A percentile compares a stretch with the other conserved stretches of the same genome.
These are phyloP conservation scores for Tolypocladium ophioglossoides DNA, from an alignment of 2,329 filamentous ascomycete genomes.

Conservation along the genomic window DNA sequence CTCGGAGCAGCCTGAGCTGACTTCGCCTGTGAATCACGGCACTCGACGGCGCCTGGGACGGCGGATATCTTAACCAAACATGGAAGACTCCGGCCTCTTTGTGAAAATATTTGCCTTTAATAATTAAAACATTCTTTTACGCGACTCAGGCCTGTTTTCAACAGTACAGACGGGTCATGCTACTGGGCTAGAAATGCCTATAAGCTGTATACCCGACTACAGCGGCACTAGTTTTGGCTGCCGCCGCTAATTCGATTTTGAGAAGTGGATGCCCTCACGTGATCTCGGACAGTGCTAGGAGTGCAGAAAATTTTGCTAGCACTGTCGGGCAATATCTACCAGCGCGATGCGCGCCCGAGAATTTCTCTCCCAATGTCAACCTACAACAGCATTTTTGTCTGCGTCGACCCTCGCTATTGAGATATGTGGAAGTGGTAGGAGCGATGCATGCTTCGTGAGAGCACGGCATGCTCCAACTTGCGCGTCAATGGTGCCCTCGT, in stretches of 20 bases:
- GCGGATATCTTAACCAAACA: neutral
- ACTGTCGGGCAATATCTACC: slow-evolving; percentile 23
- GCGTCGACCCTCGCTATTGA: neutral
- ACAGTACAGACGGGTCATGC: neutral
- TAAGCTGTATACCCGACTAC: neutral
- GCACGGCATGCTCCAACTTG: neutral
- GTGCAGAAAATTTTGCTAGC: slow-evolving; percentile 14
- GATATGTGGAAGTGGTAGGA: neutral
- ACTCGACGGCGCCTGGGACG: neutral
- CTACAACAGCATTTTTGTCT: neutral
- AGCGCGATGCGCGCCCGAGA: neutral
- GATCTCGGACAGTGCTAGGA: slow-evolving; percentile 13
- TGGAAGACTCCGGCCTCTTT: neutral
- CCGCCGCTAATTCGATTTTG: slow-evolving; percentile 4
- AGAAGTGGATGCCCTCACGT: slow-evolving; percentile 13
- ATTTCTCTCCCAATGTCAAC: neutral
- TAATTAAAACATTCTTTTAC: neutral
- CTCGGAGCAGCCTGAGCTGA: neutral
- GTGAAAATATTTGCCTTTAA: neutral
- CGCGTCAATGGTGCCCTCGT: neutral
- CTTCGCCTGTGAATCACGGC: neutral
- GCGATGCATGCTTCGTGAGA: neutral
- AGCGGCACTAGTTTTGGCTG: slow-evolving; percentile 5
- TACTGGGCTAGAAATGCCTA: neutral
- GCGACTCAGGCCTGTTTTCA: neutral